Base-by-base conservation (phyloP, 345 rosid species). In the Gynandropsis gynandra region DNA sequence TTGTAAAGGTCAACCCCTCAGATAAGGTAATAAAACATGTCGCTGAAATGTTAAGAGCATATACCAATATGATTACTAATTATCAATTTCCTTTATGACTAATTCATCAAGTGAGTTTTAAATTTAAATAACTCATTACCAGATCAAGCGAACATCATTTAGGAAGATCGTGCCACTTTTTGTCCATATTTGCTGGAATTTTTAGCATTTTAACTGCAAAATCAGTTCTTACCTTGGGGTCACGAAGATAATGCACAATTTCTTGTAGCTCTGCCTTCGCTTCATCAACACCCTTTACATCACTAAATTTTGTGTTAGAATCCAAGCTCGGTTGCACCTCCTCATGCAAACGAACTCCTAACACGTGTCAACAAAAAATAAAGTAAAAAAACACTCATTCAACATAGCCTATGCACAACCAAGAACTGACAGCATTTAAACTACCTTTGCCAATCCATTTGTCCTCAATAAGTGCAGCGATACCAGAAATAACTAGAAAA, bases 231-330 rank as follows among this genome's bases (percentile, higher is more conserved):
- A 82, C 98, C 85, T 92, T 92, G 10, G 98, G 98, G 74, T 92
- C 97, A 17, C 95, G 82, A 16, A 92, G 95, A 73, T 88, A 92
- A 67, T 85, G 95, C 39, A 92, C 95, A 66, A 92, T 92, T 69
- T 87, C 98, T 69, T 88, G 95, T 34, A 88, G 73, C 78, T 92
- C 97, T 16, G 92, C 72, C 65, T 88, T 87, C 52, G 98, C 98
- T 81, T 92, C 97, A 71, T 88, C 97, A 65, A 92, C 95, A 47
- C 97, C 97, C 65, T 92, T 92, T 9, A 92, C 97, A 45, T 92
- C 95, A 43, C 68, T 77, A 63, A 92, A 92, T 72, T 87, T 92
- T 52, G 98, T 87, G 69, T 70, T 80, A 0, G 95, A 81, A 69
- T 82, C 97, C 86, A 83, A 70, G 73, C 78, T 89, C 17, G 96